Percentiles rank a stretch among this genome's conserved stretches.
These are phyloP conservation scores for Starmerella kuoi DNA, from an alignment of 805 yeast genomes.

Conservation along the genomic window DNA sequence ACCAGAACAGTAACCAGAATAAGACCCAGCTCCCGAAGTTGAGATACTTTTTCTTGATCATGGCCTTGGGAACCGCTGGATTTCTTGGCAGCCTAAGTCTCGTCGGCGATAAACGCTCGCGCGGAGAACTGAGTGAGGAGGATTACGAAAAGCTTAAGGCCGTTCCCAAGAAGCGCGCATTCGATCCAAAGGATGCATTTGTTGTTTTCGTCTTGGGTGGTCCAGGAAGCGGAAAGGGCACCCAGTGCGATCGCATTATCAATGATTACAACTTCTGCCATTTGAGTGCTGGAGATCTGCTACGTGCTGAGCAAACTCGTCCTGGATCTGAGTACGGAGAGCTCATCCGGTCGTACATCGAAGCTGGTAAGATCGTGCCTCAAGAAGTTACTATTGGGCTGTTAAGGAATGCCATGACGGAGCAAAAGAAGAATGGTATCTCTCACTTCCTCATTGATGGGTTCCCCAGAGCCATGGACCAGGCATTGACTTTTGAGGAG, in stretches of 20 bases:
- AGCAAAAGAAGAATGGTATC: constrained; percentile 37
- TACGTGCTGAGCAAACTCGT: constrained; percentile 83
- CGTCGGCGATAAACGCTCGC: constrained; percentile 23
- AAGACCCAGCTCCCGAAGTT: constrained; percentile 25
- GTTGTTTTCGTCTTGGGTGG: constrained; percentile 92
- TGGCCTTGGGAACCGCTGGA: constrained; percentile 27
- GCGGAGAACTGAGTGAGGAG: constrained; percentile 25
- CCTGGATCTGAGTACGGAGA: constrained; percentile 75
- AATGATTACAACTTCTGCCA: constrained; percentile 72
- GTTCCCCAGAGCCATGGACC: constrained; percentile 97
- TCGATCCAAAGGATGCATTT: constrained; percentile 52
- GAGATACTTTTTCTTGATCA: constrained; percentile 27
- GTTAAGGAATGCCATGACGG: constrained; percentile 64
- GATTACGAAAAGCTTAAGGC: constrained; percentile 32
- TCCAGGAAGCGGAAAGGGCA: constrained; percentile 97
- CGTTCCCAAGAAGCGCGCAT: constrained; percentile 31
- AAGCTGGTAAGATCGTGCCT: constrained; percentile 85
- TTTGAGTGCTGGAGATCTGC: constrained; percentile 88
- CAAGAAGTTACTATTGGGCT: constrained; percentile 80
- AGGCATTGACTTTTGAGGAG: constrained; percentile 86
- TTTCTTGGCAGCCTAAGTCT: constrained; percentile 25
- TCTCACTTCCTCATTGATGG: constrained; percentile 76
- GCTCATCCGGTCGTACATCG: constrained; percentile 69
- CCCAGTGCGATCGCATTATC: constrained; percentile 83
- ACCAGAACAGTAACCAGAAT: background rate